Percentiles rank a stretch among this genome's conserved stretches.
These are phyloP conservation scores for Oemleria cerasiformis DNA, from an alignment of 306 rosid species.

Conservation along the genomic window DNA sequence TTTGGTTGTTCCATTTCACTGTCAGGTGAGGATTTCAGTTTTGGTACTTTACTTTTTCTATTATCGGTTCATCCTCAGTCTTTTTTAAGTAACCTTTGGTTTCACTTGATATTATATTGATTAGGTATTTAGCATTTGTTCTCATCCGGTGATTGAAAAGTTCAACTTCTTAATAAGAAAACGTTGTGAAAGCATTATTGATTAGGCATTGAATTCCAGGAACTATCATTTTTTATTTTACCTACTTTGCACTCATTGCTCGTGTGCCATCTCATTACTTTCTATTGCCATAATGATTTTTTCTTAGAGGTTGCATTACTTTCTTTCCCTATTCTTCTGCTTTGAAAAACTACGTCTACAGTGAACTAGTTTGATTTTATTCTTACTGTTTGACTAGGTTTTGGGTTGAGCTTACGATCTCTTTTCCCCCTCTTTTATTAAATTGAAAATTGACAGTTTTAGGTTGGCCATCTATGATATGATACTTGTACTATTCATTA, in stretches of 20 bases:
- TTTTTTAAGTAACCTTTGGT: not conserved
- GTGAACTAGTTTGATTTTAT: not conserved
- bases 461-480: not conserved
- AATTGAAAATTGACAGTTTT: not conserved
- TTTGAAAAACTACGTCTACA: not conserved
- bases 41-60: constrained; percentile 7
- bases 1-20: constrained; percentile 28
- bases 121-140: not conserved
- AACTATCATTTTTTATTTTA: too few relatives aligned
- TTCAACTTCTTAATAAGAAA: not conserved
- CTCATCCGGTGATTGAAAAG: not conserved
- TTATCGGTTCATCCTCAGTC: constrained; percentile 1
- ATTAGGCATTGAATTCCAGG: not conserved
- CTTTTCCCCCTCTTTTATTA: not conserved
- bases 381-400: not conserved
- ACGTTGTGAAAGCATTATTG: not conserved
- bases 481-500: not conserved
- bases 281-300: not conserved
- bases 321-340: not conserved
- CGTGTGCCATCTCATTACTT: not conserved
- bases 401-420: not conserved
- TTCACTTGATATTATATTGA: not conserved
- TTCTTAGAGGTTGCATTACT: not conserved
- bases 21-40: constrained; percentile 49
- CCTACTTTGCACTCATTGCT: too few relatives aligned